These are phyloP conservation scores for Glycyrrhiza uralensis DNA, from an alignment of 306 rosid species.

Conservation along the genomic window DNA sequence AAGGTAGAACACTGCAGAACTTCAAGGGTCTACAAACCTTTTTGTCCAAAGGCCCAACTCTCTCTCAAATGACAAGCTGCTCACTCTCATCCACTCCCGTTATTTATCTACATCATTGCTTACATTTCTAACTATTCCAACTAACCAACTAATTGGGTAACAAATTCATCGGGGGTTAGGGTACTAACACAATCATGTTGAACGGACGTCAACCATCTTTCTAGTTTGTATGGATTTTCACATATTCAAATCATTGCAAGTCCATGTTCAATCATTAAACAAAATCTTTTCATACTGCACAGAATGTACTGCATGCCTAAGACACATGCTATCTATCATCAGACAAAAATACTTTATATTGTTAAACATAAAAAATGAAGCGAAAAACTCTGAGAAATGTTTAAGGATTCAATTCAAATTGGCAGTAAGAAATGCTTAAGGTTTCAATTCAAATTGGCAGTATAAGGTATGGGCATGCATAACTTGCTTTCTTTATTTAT, in stretches of 20 bases:
- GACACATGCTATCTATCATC: not conserved
- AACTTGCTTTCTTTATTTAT: not conserved
- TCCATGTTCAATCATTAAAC: not conserved
- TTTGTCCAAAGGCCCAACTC: not conserved
- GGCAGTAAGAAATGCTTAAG: not conserved
- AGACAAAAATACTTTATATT: not conserved
- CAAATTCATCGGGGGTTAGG: not conserved
- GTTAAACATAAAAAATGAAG: not conserved
- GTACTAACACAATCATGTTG: not conserved
- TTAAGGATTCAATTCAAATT: not conserved
- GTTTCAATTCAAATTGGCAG: not conserved
- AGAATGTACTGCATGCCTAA: not conserved
- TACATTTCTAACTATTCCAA: not conserved
- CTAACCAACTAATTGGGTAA: not conserved
- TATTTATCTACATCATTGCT: not conserved
- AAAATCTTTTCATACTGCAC: not conserved
- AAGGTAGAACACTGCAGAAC: not conserved
- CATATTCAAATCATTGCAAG: too few relatives aligned
- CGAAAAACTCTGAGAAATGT: not conserved
- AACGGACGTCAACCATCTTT: not conserved
- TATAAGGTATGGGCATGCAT: not conserved
- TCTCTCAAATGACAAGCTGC: not conserved
- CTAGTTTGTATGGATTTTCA: not conserved
- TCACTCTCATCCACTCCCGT: not conserved
- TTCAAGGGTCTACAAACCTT: not conserved